Evolutionary conservation across 352 stramenopile genomes (phyloP).

Genomic region (Pythium guiyangense): DNA sequence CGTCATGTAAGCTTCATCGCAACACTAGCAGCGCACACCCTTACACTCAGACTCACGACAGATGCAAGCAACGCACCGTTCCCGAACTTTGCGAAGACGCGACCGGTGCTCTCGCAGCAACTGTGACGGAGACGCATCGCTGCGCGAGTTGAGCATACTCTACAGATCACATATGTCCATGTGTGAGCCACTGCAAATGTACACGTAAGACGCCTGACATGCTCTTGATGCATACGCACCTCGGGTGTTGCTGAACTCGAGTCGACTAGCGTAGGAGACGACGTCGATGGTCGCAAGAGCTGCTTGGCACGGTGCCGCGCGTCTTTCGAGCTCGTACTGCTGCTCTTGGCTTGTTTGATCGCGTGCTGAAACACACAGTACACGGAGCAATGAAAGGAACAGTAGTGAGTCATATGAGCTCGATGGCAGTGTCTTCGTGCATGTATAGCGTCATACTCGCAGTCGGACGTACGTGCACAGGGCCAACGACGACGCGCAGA

Average conservation of each 20-base stretch:
- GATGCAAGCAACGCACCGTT: conserved; percentile 22
- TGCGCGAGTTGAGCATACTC: conserved; percentile 67
- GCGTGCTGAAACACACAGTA: conserved; percentile 3
- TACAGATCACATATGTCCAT: conserved; percentile 9
- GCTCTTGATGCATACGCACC: neutral
- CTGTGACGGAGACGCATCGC: conserved; percentile 47
- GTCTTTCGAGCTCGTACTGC: neutral
- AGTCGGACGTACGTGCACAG: conserved; percentile 2
- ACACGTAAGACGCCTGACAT: neutral
- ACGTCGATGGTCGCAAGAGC: neutral
- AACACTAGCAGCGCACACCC: neutral
- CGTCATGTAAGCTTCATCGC: neutral
- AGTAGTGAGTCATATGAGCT: neutral
- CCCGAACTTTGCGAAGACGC: conserved; percentile 49
- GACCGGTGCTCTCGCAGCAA: conserved; percentile 64
- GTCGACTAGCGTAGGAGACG: neutral
- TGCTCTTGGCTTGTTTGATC: conserved; percentile 1
- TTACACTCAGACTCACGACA: neutral
- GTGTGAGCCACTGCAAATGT: neutral
- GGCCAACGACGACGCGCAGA: conserved; percentile 5
- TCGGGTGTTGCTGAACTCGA: neutral
- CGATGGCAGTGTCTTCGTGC: too few species aligned
- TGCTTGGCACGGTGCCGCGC: neutral
- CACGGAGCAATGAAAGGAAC: neutral
- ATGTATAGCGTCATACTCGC: neutral